Percentiles rank a stretch among this genome's conserved stretches.
Evolutionary conservation across 2,329 filamentous ascomycete genomes (phyloP).

Genomic region (Remersonia thermophila): DNA sequence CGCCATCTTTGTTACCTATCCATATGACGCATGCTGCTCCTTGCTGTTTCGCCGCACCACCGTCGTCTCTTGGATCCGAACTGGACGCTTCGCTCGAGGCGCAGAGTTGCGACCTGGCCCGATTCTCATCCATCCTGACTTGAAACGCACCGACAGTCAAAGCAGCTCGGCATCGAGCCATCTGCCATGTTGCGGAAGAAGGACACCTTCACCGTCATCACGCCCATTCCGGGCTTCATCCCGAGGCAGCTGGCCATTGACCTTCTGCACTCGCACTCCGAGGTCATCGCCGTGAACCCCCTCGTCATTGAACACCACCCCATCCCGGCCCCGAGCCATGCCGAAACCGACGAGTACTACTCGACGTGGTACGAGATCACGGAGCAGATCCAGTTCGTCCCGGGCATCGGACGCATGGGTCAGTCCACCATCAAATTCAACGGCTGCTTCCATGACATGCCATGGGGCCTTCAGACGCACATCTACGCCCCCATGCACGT

Average conservation of each 20-base stretch:
- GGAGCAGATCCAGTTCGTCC: slow-evolving; percentile 55
- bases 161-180: too few relatives aligned
- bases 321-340: slow-evolving; percentile 55
- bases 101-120: too few relatives aligned
- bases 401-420: slow-evolving; percentile 52
- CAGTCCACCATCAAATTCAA: slow-evolving; percentile 56
- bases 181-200: slow-evolving; percentile 46
- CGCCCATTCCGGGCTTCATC: slow-evolving; percentile 57
- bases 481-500: slow-evolving; percentile 56
- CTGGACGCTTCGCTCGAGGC: too few relatives aligned
- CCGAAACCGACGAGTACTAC: slow-evolving; percentile 58
- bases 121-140: too few relatives aligned
- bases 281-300: slow-evolving; percentile 59
- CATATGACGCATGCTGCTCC: too few relatives aligned
- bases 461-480: slow-evolving; percentile 60
- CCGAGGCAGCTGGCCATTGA: slow-evolving; percentile 60
- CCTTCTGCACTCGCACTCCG: slow-evolving; percentile 57
- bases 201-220: slow-evolving; percentile 54
- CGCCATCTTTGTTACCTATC: too few relatives aligned
- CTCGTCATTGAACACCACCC: slow-evolving; percentile 52
- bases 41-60: too few relatives aligned
- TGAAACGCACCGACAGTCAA: too few relatives aligned
- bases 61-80: too few relatives aligned
- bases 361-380: slow-evolving; percentile 64
- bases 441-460: slow-evolving; percentile 60